Base-by-base conservation (phyloP, 1,284 basidiomycete species). In the Papiliotrema nemorosa region DNA sequence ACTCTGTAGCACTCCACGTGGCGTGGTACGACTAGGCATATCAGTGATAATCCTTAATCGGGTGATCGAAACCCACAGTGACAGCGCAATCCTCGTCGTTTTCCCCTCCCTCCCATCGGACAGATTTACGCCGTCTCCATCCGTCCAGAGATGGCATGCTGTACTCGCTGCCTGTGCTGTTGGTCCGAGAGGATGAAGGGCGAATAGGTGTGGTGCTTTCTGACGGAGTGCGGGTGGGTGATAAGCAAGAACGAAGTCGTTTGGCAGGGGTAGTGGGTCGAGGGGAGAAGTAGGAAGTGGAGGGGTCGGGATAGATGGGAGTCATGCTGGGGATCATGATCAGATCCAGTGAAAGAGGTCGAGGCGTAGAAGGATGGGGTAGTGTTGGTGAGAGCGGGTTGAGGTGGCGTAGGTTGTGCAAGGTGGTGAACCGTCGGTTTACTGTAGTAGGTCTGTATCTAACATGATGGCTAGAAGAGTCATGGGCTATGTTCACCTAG, bases 1-100 rank as follows among this genome's bases (percentile, higher is more conserved):
- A 77, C 42, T 76, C 75, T 18, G 59, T 50, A 3, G 67, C 60
- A 20, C 72, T 72, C 48, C 66, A 76, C 1, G 75, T 76, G 34
- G 65, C 55, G 52, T 69, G 65, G 47, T 66, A 67, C 7, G 68
- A 66, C 74, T 74, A 21, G 18, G 48, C 18, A 31, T 31, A 26
- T 18, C 12, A 10, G 42, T 47, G 2, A 33, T 24, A 14, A 24
- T 24, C 4, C 35, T 26, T 5, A 4, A 18, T 24, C 18, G 1
- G 4, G 44, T n/a, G n/a, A n/a, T n/a, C n/a, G n/a, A 39, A 26
- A 25, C 69, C 62, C 41, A 72, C 69, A 29, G 68, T 65, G 26
- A 72, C 66, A 14, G 58, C 63, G 53, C 60, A 63, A 12, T 63
- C 67, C 36, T 71, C 64, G 29, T 31, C 29, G 46, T 53, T 36